Evolutionary conservation across 208 protist species (phyloP).

Genomic region (Leishmania tropica): DNA sequence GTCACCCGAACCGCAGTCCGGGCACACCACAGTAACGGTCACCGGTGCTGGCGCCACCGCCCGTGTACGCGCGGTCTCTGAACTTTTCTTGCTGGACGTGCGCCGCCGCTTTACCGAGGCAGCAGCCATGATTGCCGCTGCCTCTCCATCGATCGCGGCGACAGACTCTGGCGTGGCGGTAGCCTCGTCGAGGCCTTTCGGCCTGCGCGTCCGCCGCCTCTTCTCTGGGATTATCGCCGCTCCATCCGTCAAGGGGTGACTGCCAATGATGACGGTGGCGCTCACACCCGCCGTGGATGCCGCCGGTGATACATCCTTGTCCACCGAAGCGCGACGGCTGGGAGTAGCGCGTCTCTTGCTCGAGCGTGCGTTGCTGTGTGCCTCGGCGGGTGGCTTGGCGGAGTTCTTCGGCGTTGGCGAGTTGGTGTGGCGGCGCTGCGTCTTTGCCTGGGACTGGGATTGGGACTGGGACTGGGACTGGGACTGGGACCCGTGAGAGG

Average conservation of each 20-base stretch:
- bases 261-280: neutral
- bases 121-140: neutral
- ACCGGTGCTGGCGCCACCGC: neutral
- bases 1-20: constrained; percentile 52
- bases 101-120: constrained; percentile 15
- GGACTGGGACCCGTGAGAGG: neutral
- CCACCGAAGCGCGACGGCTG: constrained; percentile 1
- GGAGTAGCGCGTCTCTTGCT: neutral
- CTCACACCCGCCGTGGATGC: neutral
- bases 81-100: constrained; percentile 1
- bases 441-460: constrained; percentile 4
- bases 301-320: constrained; percentile 1
- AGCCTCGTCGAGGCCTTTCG: neutral
- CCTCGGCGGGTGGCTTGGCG: neutral
- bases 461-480: neutral
- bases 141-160: neutral
- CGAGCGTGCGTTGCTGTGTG: neutral
- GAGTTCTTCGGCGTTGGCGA: constrained; percentile 4
- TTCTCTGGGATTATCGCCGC: neutral
- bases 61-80: neutral
- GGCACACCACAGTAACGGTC: constrained; percentile 27
- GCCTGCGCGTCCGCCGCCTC: constrained; percentile 7
- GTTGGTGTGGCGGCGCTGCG: neutral
- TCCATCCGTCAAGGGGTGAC: neutral
- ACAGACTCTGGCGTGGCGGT: neutral